These are phyloP conservation scores for Chytriomyces sp. DNA, from an alignment of 192 early-diverging fungal species.

Conservation along the genomic window DNA sequence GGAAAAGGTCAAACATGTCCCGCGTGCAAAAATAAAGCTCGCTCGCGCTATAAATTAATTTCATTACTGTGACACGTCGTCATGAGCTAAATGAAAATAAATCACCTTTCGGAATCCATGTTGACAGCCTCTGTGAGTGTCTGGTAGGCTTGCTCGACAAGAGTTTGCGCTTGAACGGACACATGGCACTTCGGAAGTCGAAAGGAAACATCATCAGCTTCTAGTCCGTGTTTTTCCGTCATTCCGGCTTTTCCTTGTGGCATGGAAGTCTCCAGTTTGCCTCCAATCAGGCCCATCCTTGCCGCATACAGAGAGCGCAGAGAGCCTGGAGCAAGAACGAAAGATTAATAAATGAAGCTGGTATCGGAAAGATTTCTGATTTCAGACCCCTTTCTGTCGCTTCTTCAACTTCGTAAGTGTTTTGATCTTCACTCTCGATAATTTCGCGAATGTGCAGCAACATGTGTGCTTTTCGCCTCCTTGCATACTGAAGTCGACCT, in stretches of 20 bases:
- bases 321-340: constrained; percentile 12
- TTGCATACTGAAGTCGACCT: constrained; percentile 4
- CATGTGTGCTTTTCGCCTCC: constrained; percentile 26
- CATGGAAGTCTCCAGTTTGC: background rate
- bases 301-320: constrained; percentile 9
- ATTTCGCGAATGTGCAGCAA: constrained; percentile 37
- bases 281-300: constrained; percentile 7
- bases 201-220: constrained; percentile 24
- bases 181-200: constrained; percentile 39
- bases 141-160: constrained; percentile 44
- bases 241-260: constrained; percentile 12
- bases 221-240: constrained; percentile 13
- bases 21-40: constrained; percentile 38
- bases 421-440: constrained; percentile 39
- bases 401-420: constrained; percentile 45
- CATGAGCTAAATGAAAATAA: background rate
- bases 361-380: background rate
- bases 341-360: background rate
- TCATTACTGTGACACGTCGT: background rate
- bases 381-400: constrained; percentile 29
- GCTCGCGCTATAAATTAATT: constrained; percentile 7
- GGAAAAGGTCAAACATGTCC: constrained; percentile 62
- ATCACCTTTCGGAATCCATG: constrained; percentile 22
- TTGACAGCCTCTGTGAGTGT: constrained; percentile 21
- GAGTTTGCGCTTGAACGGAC: constrained; percentile 42